phyloP scores from a whole-genome alignment of 2,329 filamentous ascomycete species.

The Aspergillus transmontanensis region DNA sequence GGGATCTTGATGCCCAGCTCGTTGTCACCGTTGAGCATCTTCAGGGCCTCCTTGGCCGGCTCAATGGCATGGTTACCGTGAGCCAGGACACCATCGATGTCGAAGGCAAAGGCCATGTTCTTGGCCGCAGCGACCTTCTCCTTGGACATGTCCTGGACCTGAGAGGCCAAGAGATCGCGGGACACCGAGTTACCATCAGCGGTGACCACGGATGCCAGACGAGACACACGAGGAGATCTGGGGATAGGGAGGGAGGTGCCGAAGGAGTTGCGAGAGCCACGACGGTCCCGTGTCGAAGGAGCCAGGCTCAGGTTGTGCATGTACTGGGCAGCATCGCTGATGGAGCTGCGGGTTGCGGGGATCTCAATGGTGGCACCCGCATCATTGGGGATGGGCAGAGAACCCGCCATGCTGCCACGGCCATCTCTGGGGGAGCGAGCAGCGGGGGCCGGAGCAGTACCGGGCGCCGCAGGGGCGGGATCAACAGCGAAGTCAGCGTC shows the following conservation, averaged over 20 bases:
- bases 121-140: conserved; percentile 70
- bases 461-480: conserved; percentile 25
- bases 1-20: conserved; percentile 78
- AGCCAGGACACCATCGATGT: conserved; percentile 70
- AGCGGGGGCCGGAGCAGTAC: conserved; percentile 14
- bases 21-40: conserved; percentile 74
- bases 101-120: conserved; percentile 79
- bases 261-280: conserved; percentile 75
- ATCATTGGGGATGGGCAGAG: conserved; percentile 48
- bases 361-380: conserved; percentile 64
- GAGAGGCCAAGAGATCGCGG: conserved; percentile 68
- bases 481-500: conserved; percentile 57
- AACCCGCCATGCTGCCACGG: conserved; percentile 27
- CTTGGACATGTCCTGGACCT: conserved; percentile 67
- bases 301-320: conserved; percentile 73
- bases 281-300: conserved; percentile 68
- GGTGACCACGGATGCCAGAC: conserved; percentile 64
- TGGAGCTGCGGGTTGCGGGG: conserved; percentile 67
- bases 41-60: conserved; percentile 65
- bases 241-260: conserved; percentile 73
- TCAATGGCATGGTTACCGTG: conserved; percentile 72
- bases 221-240: conserved; percentile 67
- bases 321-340: conserved; percentile 67
- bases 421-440: conserved; percentile 31
- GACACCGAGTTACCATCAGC: conserved; percentile 54